These are phyloP conservation scores for Fusarium subtropicale DNA, from an alignment of 2,329 filamentous ascomycete species.

Conservation along the genomic window DNA sequence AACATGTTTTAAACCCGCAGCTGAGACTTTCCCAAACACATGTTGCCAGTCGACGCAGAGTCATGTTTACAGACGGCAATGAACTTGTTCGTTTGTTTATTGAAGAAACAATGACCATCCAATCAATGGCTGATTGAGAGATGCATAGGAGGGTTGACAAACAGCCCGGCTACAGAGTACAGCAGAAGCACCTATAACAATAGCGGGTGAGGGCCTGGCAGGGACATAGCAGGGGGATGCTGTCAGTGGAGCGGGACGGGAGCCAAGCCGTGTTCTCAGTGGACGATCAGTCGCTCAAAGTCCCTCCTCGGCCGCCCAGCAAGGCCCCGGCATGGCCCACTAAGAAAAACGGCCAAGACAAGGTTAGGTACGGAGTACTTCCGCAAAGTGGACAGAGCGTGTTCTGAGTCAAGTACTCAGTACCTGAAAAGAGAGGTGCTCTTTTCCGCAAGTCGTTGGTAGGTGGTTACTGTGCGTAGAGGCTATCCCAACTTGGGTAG, in stretches of 20 bases:
- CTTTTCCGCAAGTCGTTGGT: constrained; percentile 19
- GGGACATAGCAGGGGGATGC: constrained; percentile 27
- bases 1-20: constrained; percentile 12
- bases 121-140: constrained; percentile 18
- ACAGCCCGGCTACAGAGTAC: constrained; percentile 18
- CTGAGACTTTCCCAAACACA: constrained; percentile 24
- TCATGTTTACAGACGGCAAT: not conserved
- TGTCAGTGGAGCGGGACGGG: constrained; percentile 42
- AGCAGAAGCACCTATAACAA: constrained; percentile 27
- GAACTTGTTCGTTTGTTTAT: constrained; percentile 11
- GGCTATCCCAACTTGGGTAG: constrained; percentile 37
- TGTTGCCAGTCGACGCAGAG: not conserved
- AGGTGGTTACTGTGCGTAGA: constrained; percentile 20
- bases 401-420: constrained; percentile 2
- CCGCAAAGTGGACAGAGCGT: not conserved
- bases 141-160: constrained; percentile 13
- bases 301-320: constrained; percentile 26
- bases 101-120: constrained; percentile 5
- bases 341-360: constrained; percentile 25
- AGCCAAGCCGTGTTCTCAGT: constrained; percentile 35
- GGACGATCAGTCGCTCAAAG: constrained; percentile 33
- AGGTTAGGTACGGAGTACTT: constrained; percentile 34
- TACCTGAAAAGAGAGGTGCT: constrained; percentile 23
- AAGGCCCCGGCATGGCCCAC: constrained; percentile 26
- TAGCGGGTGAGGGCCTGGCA: constrained; percentile 28